Evolutionary conservation across 257 asterid genomes (phyloP).

Genomic region (Pogostemon cablin): DNA sequence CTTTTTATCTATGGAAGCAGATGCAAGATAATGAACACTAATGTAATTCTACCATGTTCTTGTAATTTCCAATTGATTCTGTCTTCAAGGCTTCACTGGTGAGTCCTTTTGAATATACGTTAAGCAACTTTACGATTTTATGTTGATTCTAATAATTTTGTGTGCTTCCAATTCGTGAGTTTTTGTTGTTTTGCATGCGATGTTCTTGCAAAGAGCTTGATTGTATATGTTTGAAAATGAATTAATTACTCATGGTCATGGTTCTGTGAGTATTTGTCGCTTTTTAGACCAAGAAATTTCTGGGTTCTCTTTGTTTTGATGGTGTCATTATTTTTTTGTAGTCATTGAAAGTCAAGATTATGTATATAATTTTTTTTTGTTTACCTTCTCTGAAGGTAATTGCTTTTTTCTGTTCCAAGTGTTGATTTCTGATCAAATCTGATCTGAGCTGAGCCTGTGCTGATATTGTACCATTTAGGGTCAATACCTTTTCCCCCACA

Average conservation of each 20-base stretch:
- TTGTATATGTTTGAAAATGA: slow-evolving; percentile 32
- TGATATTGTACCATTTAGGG: slow-evolving; percentile 2
- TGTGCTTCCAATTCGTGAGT: slow-evolving; percentile 23
- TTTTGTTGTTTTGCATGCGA: slow-evolving; percentile 26
- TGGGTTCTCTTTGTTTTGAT: slow-evolving; percentile 26
- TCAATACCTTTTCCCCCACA: neutral
- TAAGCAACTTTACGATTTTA: slow-evolving; percentile 18
- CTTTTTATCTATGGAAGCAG: neutral
- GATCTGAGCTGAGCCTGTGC: slow-evolving; percentile 22
- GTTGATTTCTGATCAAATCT: slow-evolving; percentile 18
- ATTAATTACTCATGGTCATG: slow-evolving; percentile 16
- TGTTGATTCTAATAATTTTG: slow-evolving; percentile 29
- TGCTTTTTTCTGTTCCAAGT: neutral
- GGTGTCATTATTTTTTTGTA: slow-evolving; percentile 3
- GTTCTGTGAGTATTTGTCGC: slow-evolving; percentile 27
- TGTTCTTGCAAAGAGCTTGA: slow-evolving; percentile 25
- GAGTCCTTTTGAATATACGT: slow-evolving; percentile 32
- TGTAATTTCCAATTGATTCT: slow-evolving; percentile 29
- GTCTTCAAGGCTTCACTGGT: slow-evolving; percentile 42
- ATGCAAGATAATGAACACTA: slow-evolving; percentile 1
- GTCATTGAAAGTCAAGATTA: slow-evolving; percentile 34
- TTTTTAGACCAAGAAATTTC: slow-evolving; percentile 3
- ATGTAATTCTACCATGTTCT: slow-evolving; percentile 24
- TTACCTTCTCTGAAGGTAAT: slow-evolving; percentile 13
- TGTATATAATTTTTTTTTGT: slow-evolving; percentile 5